Evolutionary conservation across 805 yeast species (phyloP), one percentile per base, ranked within the genome.

Genomic region (Yarrowia alimentaria): DNA sequence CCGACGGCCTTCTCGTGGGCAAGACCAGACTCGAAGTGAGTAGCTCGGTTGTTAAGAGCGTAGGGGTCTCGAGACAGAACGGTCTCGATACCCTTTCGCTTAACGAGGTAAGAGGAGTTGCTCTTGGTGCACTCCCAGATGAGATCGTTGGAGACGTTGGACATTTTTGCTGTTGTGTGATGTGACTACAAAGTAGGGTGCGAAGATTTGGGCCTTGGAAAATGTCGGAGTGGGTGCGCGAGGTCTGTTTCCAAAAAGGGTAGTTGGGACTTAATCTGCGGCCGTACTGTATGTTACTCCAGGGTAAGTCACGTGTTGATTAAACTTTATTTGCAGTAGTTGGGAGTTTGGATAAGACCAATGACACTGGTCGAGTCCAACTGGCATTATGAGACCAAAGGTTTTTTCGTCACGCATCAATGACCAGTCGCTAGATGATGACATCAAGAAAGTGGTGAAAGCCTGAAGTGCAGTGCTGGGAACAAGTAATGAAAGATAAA

Each of bases 81-180:
- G 53, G 64, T 64, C 55, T 72, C 74, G 51, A 70, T 72, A 43
- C 63, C 61, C 52, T 60, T 57, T 56, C 69, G 56, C 73, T 73
- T 74, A 57, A 75, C 77, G 54, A 75, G 67, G 72, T 58, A 75
- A 55, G 73, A 60, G 53, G 72, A 66, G 70, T 74, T 67, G 59
- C 66, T 60, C 60, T 75, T 73, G 68, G 76, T 68, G 51, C 75
- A 61, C 59, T 72, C 75, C 79, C 79, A 75, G 69, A 75, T 64
- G 54, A 75, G 69, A 60, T 75, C 79, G 72, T 53, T 58, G 26
- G 56, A 53, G 29, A 54, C 56, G 52, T 42, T 53, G 43, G 56
- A 8, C 56, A 54, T 54, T 53, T 43, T 54, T 54, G 45, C 3
- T 22, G 19, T 29, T 24, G 33, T 50, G 29, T 29, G 28, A 18